phyloP scores from a whole-genome alignment of 176 grass and related monocot genomes.

The Urochloa ruziziensis region DNA sequence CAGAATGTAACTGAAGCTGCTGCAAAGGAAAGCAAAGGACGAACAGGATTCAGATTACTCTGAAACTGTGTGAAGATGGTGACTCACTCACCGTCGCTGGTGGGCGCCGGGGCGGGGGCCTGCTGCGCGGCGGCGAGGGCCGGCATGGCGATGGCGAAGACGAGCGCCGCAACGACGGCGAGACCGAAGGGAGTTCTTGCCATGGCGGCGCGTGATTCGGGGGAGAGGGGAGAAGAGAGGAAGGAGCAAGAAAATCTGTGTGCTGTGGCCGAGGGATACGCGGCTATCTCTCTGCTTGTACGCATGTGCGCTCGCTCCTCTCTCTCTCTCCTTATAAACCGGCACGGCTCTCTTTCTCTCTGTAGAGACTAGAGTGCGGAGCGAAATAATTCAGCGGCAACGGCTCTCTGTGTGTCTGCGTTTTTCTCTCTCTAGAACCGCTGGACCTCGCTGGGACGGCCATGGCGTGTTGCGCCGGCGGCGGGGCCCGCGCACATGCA shows the following conservation, averaged over 20 bases:
- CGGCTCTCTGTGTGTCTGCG: not conserved
- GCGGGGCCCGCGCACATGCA: constrained; percentile 43
- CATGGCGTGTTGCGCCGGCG: constrained; percentile 36
- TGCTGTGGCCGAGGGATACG: not conserved
- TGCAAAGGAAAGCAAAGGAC: not conserved
- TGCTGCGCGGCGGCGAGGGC: constrained; percentile 32
- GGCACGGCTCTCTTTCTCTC: not conserved
- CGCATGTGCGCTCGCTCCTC: not conserved
- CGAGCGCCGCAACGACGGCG: constrained; percentile 6
- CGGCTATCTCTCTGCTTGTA: not conserved
- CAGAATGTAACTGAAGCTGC: not conserved
- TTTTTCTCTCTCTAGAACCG: constrained; percentile 1
- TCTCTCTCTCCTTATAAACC: constrained; percentile 3
- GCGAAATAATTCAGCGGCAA: constrained; percentile 25
- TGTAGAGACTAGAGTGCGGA: not conserved
- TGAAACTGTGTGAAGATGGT: no score
- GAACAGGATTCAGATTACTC: not conserved
- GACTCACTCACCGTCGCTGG: constrained; percentile 66
- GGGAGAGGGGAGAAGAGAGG: not conserved
- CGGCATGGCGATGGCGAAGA: constrained; percentile 19
- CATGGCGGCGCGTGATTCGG: constrained; percentile 20
- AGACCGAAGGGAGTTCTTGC: constrained; percentile 18
- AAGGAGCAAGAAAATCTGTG: not conserved
- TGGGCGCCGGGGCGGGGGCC: constrained; percentile 57
- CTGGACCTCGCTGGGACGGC: constrained; percentile 57